Evolutionary conservation across 2,329 filamentous ascomycete genomes (phyloP).

Genomic region (Colletotrichum sp.): DNA sequence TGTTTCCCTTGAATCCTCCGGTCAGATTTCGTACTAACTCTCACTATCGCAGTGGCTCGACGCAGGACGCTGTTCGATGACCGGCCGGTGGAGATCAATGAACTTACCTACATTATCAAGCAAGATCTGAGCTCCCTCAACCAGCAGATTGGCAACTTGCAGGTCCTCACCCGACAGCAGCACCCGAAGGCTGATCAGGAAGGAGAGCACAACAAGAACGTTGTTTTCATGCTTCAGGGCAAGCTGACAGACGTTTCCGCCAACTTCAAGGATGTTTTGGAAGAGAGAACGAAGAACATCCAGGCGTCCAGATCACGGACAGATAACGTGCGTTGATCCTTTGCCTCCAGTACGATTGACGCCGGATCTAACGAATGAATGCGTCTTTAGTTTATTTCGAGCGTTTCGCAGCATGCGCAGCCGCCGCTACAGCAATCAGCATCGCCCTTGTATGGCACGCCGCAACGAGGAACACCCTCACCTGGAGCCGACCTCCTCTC

Average conservation of each 20-base stretch:
- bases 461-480: constrained; percentile 68
- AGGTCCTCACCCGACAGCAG: constrained; percentile 77
- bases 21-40: background rate
- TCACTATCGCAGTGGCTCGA: constrained; percentile 73
- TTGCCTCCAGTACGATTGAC: too few species aligned
- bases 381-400: constrained; percentile 73
- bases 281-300: constrained; percentile 97
- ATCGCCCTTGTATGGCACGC: constrained; percentile 85
- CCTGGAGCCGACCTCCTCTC: constrained; percentile 79
- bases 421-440: constrained; percentile 74
- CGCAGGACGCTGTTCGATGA: constrained; percentile 98
- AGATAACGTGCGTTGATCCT: constrained; percentile 64
- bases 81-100: constrained; percentile 90
- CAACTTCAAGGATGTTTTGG: constrained; percentile 97
- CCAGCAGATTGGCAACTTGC: constrained; percentile 85
- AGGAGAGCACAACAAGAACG: constrained; percentile 97
- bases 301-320: constrained; percentile 91
- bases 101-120: constrained; percentile 94
- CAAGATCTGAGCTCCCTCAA: constrained; percentile 88
- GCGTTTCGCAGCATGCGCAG: constrained; percentile 80
- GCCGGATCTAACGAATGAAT: background rate
- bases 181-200: constrained; percentile 80
- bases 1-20: background rate
- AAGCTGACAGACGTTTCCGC: constrained; percentile 88
- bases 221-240: constrained; percentile 88